Conservation (phyloP, 495 filamentous ascomycete species). For the Daldinia bambusicola region DNA sequence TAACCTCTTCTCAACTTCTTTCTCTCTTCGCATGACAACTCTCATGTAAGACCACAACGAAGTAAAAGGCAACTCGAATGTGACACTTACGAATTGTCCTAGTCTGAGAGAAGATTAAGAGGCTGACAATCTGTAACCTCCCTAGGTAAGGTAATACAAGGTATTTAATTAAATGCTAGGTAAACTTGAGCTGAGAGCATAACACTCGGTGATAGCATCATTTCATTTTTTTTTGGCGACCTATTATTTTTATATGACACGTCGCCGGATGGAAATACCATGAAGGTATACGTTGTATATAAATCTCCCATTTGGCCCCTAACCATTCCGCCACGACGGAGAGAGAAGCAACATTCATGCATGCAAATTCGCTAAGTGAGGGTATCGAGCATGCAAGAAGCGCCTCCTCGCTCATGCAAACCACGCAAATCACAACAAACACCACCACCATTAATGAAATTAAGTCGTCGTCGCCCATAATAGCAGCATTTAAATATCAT, state of each 20-base stretch:
- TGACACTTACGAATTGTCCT: too few relatives aligned
- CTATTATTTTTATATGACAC: slow-evolving; percentile 18
- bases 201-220: slow-evolving; percentile 25
- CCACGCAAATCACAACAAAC: slow-evolving; percentile 19
- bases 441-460: slow-evolving; percentile 16
- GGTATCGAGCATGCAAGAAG: slow-evolving; percentile 39
- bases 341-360: slow-evolving; percentile 26
- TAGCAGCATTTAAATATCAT: background rate
- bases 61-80: too few relatives aligned
- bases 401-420: slow-evolving; percentile 31
- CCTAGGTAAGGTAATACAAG: too few relatives aligned
- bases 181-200: too few relatives aligned
- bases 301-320: slow-evolving; percentile 22
- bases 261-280: slow-evolving; percentile 12
- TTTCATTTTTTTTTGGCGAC: slow-evolving; percentile 26
- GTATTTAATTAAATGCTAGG: too few relatives aligned
- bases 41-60: background rate
- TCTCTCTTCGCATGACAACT: background rate
- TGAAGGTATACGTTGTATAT: slow-evolving; percentile 10
- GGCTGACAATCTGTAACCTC: too few relatives aligned
- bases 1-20: background rate
- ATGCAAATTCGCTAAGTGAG: slow-evolving; percentile 40
- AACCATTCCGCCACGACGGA: slow-evolving; percentile 25
- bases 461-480: slow-evolving; percentile 13
- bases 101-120: too few relatives aligned